A percentile compares a stretch with the other conserved stretches of the same genome.
Conservation (phyloP, 768 basidiomycete genomes). For the Albatrellus ellisii region DNA sequence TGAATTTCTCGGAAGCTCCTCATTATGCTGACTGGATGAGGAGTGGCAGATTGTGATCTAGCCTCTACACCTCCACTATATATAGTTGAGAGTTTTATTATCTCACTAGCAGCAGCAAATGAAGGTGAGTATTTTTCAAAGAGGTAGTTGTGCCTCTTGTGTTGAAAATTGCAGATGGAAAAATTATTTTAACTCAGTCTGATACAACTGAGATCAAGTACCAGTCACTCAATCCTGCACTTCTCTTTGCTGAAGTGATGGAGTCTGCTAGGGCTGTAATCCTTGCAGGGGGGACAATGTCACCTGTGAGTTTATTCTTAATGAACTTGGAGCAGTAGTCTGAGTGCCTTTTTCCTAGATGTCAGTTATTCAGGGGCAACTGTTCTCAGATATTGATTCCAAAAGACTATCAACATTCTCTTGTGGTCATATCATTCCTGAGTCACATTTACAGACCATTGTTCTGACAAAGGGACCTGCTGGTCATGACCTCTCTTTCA, state of each 20-base stretch:
- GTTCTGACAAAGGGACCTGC: constrained; percentile 65
- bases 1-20: too few relatives aligned
- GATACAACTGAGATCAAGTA: constrained; percentile 62
- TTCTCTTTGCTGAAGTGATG: constrained; percentile 74
- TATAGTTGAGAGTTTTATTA: not conserved
- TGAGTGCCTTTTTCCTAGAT: constrained; percentile 36
- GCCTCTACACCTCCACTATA: not conserved
- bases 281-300: constrained; percentile 96
- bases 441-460: constrained; percentile 61
- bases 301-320: constrained; percentile 48
- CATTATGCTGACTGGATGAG: not conserved
- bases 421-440: constrained; percentile 87
- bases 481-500: constrained; percentile 69
- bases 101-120: not conserved
- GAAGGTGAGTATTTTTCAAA: not conserved
- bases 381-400: constrained; percentile 53
- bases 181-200: constrained; percentile 38
- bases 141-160: too few relatives aligned
- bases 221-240: constrained; percentile 84
- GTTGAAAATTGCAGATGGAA: constrained; percentile 42
- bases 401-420: constrained; percentile 69
- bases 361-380: constrained; percentile 70
- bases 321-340: not conserved
- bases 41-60: not conserved
- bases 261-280: constrained; percentile 74